Evolutionary conservation across 2,329 filamentous ascomycete species (phyloP).

Genomic region (Penicillium capsulatum): DNA sequence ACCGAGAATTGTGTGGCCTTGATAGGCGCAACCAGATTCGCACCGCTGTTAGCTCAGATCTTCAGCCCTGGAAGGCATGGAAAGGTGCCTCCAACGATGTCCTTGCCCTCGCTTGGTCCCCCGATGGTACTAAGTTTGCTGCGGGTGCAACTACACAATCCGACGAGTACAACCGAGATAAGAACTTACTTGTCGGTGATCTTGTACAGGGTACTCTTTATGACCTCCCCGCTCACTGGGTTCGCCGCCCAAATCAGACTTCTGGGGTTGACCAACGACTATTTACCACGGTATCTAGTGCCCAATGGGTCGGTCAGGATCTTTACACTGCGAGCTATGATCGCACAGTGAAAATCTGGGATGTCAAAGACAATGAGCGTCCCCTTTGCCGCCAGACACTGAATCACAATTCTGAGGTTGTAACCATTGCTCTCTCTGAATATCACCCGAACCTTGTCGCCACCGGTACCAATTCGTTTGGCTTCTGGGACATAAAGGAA

Average conservation of each 20-base stretch:
- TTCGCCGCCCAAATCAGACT: conserved; percentile 38
- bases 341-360: conserved; percentile 55
- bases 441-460: conserved; percentile 42
- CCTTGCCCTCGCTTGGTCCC: conserved; percentile 54
- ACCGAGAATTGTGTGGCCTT: conserved; percentile 29
- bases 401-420: conserved; percentile 47
- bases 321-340: conserved; percentile 57
- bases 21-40: conserved; percentile 12
- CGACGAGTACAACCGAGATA: conserved; percentile 55
- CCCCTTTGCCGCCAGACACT: conserved; percentile 36
- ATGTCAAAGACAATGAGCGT: conserved; percentile 28
- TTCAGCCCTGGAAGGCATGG: conserved; percentile 48
- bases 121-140: conserved; percentile 52
- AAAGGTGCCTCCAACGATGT: conserved; percentile 58
- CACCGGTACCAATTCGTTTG: conserved; percentile 44
- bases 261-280: conserved; percentile 50
- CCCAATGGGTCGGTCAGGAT: conserved; percentile 48
- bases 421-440: conserved; percentile 48
- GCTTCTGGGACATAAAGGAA: conserved; percentile 36
- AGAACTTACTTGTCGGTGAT: conserved; percentile 55
- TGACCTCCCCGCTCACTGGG: conserved; percentile 54
- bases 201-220: conserved; percentile 39
- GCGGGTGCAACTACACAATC: conserved; percentile 55
- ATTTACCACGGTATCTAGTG: conserved; percentile 54
- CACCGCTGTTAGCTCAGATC: conserved; percentile 31